A percentile compares a stretch with the other conserved stretches of the same genome.
Evolutionary conservation across 345 rosid species (phyloP).

Genomic region (Rhizophora apiculata): DNA sequence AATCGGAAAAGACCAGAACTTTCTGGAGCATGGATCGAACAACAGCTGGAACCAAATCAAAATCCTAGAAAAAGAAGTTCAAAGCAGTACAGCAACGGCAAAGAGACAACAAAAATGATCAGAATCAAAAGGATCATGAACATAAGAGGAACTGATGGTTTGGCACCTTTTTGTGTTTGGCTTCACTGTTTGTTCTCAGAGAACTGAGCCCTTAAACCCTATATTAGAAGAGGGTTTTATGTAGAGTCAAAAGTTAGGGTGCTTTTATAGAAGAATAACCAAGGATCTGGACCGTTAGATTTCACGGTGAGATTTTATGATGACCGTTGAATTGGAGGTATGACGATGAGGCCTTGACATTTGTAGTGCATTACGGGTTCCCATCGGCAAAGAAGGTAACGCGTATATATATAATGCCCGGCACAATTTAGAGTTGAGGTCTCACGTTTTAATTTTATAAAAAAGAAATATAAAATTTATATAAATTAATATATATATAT

Average conservation of each 20-base stretch:
- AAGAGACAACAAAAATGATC: neutral
- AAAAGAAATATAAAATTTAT: no score
- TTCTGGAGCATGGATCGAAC: neutral
- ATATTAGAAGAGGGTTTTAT: slow-evolving; percentile 3
- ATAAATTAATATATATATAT: no score
- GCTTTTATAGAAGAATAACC: neutral
- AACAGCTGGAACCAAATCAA: neutral
- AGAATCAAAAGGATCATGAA: neutral
- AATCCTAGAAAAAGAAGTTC: neutral
- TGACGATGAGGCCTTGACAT: no score
- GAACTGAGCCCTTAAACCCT: slow-evolving; percentile 9
- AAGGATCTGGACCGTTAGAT: slow-evolving; percentile 11
- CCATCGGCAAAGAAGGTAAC: no score
- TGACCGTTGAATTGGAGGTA: neutral
- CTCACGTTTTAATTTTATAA: no score
- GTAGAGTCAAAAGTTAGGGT: neutral
- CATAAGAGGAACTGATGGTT: neutral
- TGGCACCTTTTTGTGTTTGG: neutral
- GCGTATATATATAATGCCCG: no score
- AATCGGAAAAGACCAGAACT: neutral
- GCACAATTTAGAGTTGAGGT: no score
- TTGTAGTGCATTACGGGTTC: no score
- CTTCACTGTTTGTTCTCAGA: neutral
- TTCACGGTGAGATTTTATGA: neutral
- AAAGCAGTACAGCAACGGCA: no score